Evolutionary conservation across 1,284 basidiomycete species (phyloP).

Genomic region (Tilletia indica): DNA sequence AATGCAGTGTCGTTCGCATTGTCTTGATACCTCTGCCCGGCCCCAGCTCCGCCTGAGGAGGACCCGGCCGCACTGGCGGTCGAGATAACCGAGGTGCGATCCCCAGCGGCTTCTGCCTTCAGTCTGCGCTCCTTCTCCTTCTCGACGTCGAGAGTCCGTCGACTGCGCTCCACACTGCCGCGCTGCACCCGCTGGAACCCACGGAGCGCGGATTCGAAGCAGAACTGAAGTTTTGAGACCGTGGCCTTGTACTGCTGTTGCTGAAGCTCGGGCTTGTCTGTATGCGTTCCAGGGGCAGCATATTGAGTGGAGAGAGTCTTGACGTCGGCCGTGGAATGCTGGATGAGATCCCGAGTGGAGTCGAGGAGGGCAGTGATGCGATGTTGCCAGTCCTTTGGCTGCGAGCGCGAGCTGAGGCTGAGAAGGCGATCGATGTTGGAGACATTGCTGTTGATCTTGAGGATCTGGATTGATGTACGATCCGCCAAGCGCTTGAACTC

Average conservation of each 20-base stretch:
- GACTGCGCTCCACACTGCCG: conserved; percentile 78
- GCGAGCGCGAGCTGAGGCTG: conserved; percentile 62
- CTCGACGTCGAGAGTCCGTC: conserved; percentile 74
- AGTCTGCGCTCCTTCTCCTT: conserved; percentile 16
- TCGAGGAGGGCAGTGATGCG: conserved; percentile 74
- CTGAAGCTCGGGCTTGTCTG: conserved; percentile 17
- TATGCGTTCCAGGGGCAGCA: conserved; percentile 16
- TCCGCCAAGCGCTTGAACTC: conserved; percentile 75
- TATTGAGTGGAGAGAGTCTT: conserved; percentile 63
- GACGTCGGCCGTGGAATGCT: conserved; percentile 85
- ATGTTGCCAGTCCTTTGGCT: conserved; percentile 9
- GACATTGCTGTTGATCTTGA: conserved; percentile 98
- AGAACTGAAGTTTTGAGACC: conserved; percentile 85
- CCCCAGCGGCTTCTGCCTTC: conserved; percentile 12
- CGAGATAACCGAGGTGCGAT: conserved; percentile 23
- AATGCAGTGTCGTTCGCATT: conserved; percentile 15
- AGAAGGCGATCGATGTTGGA: conserved; percentile 89
- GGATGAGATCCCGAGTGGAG: conserved; percentile 87
- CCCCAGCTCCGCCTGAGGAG: conserved; percentile 21
- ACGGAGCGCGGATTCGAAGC: conserved; percentile 82
- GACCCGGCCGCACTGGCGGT: not conserved
- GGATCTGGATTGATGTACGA: conserved; percentile 86
- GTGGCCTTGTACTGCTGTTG: conserved; percentile 46
- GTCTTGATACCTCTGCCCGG: conserved; percentile 18
- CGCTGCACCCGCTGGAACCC: conserved; percentile 89